Conservation (phyloP, 108 stramenopile species). For the Craspedostauros australis region DNA sequence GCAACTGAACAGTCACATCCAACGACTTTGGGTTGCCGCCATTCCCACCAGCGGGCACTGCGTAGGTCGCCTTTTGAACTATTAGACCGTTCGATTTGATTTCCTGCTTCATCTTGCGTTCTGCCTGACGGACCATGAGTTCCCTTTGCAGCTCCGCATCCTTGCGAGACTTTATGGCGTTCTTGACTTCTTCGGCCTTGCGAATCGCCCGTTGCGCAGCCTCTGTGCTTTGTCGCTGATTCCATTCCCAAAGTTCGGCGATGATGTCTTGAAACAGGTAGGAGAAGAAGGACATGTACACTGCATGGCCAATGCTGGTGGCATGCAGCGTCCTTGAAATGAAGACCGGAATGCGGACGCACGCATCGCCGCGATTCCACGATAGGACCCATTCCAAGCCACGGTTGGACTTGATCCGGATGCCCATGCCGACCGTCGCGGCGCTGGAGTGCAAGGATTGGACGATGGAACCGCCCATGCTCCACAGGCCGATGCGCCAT, state of each 20-base stretch:
- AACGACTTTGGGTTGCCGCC: no score
- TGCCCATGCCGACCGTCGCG: constrained; percentile 27
- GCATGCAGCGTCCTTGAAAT: constrained; percentile 6
- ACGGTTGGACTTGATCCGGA: constrained; percentile 14
- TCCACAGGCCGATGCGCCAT: constrained; percentile 19
- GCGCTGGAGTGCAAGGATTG: constrained; percentile 28
- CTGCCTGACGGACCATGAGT: constrained; percentile 52
- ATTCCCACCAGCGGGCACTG: constrained; percentile 17
- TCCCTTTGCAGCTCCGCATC: constrained; percentile 45
- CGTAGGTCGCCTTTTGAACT: constrained; percentile 49
- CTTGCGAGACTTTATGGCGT: constrained; percentile 22
- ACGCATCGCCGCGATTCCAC: constrained; percentile 33
- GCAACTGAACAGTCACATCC: constrained; percentile 62
- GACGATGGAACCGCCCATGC: constrained; percentile 14
- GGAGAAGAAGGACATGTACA: constrained; percentile 29
- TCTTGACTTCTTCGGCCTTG: constrained; percentile 1
- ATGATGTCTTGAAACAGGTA: constrained; percentile 27
- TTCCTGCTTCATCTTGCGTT: constrained; percentile 37
- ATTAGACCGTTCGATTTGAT: constrained; percentile 53
- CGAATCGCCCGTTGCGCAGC: background rate
- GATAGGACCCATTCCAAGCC: constrained; percentile 37
- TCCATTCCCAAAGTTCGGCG: constrained; percentile 29
- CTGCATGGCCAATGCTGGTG: constrained; percentile 3
- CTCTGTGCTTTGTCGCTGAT: no score
- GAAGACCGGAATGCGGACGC: constrained; percentile 29